Base-by-base conservation (phyloP, 1,284 basidiomycete species). In the Ustilago sp. region DNA sequence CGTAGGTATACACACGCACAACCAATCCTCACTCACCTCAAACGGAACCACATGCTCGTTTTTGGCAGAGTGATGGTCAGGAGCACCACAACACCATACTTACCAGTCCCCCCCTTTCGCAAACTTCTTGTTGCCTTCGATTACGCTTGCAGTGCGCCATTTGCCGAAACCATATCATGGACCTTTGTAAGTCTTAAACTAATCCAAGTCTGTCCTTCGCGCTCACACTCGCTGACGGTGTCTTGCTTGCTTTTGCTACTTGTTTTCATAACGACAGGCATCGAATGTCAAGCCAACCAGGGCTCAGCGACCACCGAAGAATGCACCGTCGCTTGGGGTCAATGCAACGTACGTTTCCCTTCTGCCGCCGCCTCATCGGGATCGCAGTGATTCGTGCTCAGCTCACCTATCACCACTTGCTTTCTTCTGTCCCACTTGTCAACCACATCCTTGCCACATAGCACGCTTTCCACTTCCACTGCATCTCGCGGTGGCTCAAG, bases 401-500 rank as follows among this genome's bases (percentile, higher is more conserved):
- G 23, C 23, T 23, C 23, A 28, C 23, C 23, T 28, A 28, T 28
- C 23, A 28, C 23, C 23, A 28, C 23, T 28, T 28, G 23, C 23
- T 28, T 28, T 28, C 23, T 28, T 28, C 23, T 28, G 23, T 28
- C 23, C 23, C 23, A 28, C 23, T 28, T 28, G 23, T 19, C 7
- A 8, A n/a, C 32, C 17, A 28, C 31, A 8, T 52, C 35, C 17
- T n/a, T 32, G 8, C 13, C 28, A 15, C 8, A 38, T 83, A 98
- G 95, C 96, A 99, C 86, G 96, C 96, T 5, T 99, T 99, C 90
- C 96, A 99, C 88, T 99, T 99, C 88, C 96, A 99, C 87, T 99
- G 96, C 88, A 99, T 99, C 86, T 97, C 95, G 23, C 92, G 97
- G 59, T 99, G 97, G 97, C 90, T 99, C 80, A 99, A 99, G 90